These are phyloP conservation scores for Avena sativa DNA, from an alignment of 176 grass and related monocot genomes.

Conservation along the genomic window DNA sequence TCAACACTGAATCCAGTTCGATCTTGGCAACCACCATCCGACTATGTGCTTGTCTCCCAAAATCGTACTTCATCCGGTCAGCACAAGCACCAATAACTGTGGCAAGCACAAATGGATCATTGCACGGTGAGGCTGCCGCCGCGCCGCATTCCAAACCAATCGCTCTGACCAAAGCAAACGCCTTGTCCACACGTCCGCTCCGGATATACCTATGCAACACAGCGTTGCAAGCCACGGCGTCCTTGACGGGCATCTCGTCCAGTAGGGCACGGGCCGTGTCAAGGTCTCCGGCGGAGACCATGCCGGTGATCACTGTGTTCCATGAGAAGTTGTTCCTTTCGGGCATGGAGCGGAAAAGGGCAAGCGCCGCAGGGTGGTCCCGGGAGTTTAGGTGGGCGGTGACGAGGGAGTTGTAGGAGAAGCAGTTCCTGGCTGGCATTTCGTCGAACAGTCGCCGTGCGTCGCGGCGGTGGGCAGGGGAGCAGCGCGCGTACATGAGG, in stretches of 20 bases:
- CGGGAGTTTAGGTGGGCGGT: slow-evolving; percentile 46
- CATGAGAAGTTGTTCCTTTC: slow-evolving; percentile 66
- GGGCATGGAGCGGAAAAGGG: slow-evolving; percentile 62
- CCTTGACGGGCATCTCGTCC: slow-evolving; percentile 61
- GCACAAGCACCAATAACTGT: slow-evolving; percentile 68
- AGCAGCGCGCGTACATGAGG: slow-evolving; percentile 58
- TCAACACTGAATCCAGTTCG: slow-evolving; percentile 57
- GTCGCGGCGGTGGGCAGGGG: slow-evolving; percentile 30
- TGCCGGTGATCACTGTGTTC: slow-evolving; percentile 59
- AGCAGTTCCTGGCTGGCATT: slow-evolving; percentile 58
- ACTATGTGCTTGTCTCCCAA: slow-evolving; percentile 61
- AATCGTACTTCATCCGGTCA: slow-evolving; percentile 43
- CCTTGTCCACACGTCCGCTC: slow-evolving; percentile 38
- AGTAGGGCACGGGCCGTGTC: slow-evolving; percentile 42
- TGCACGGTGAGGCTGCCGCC: slow-evolving; percentile 17
- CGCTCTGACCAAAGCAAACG: slow-evolving; percentile 57
- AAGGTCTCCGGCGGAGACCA: slow-evolving; percentile 46
- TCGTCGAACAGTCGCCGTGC: slow-evolving; percentile 58
- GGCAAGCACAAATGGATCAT: slow-evolving; percentile 67
- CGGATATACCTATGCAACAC: slow-evolving; percentile 57
- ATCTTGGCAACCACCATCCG: slow-evolving; percentile 49
- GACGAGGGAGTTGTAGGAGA: slow-evolving; percentile 65
- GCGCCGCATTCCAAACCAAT: slow-evolving; percentile 4
- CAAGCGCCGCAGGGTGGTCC: slow-evolving; percentile 40
- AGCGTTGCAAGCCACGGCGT: slow-evolving; percentile 54